Conservation (phyloP, 2,329 filamentous ascomycete genomes). For the Arthrobotrys sinensis region DNA sequence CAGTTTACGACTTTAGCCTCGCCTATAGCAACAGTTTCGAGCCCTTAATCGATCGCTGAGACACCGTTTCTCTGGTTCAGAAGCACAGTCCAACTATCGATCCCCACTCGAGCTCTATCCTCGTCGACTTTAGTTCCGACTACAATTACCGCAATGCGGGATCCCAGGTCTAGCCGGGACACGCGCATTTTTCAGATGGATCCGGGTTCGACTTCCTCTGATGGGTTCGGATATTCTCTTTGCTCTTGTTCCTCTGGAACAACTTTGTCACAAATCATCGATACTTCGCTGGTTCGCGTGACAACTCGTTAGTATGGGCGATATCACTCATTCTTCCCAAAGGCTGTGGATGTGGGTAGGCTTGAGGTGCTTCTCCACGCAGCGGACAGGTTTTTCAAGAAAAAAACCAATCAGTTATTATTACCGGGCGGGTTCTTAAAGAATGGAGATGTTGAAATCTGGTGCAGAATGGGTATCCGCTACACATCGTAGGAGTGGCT, state of each 20-base stretch:
- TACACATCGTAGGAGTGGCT: too few relatives aligned
- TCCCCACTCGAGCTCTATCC: not conserved
- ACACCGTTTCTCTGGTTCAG: not conserved
- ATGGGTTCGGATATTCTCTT: not conserved
- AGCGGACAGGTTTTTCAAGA: not conserved
- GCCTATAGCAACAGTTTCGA: not conserved
- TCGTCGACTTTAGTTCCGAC: not conserved
- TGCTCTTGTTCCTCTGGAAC: not conserved
- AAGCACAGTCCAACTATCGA: not conserved
- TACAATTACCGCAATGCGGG: not conserved
- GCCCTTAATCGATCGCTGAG: slow-evolving; percentile 2
- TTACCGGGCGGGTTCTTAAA: not conserved
- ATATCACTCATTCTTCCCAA: not conserved
- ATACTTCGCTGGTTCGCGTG: not conserved
- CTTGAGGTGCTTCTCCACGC: not conserved
- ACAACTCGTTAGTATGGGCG: slow-evolving; percentile 1
- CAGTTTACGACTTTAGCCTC: not conserved
- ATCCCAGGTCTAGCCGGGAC: not conserved
- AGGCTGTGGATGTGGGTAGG: not conserved
- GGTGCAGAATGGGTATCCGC: too few relatives aligned
- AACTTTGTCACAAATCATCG: not conserved
- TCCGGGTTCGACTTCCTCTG: slow-evolving; percentile 9
- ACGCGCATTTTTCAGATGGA: slow-evolving; percentile 6
- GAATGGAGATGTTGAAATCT: not conserved
- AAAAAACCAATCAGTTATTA: slow-evolving; percentile 6